Base-by-base conservation (phyloP, 345 rosid species). In the Crucihimalaya himalaica region DNA sequence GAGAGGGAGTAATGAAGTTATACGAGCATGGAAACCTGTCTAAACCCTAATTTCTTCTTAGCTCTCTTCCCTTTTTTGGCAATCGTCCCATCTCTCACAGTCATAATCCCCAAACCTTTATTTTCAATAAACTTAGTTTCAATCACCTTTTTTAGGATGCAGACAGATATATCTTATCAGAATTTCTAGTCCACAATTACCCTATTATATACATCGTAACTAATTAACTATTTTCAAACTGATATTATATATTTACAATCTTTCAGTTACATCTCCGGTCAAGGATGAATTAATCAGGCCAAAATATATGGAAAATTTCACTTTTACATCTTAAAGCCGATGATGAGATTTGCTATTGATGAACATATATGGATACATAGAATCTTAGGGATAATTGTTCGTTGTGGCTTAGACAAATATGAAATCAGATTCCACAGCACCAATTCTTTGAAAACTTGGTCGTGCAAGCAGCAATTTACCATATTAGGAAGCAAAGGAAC, bases 1-100 rank as follows among this genome's bases (percentile, higher is more conserved):
- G 74, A 75, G 69, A 51, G 31, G 14, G 77, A 81, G 84, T 69
- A 56, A 64, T 77, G 77, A 90, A 82, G 71, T 89, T 89, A 88
- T 80, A 86, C 89, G 3, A 82, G 83, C 87, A 93, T 65, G 72
- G 80, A 57, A 77, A 71, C 80, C 80, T 77, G 76, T 71, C 63
- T 64, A 16, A 64, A 56, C 72, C 71, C 86, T 75, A 85, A 86
- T 76, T 72, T 71, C 75, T 11, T 74, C 28, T 50, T 81, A 82
- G 82, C 84, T 82, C 79, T 72, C 43, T 82, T 84, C 88, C 79
- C 31, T 25, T 55, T 84, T 75, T 59, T 37, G 91, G 96, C 46
- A 87, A 81, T 84, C 82, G 98, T 88, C 93, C 87, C 94, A 82
- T 89, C 98, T 80, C 87, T 53, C 76, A 56, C 65, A 37, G 71